Conservation (phyloP, 768 basidiomycete genomes). For the Mycena pura region DNA sequence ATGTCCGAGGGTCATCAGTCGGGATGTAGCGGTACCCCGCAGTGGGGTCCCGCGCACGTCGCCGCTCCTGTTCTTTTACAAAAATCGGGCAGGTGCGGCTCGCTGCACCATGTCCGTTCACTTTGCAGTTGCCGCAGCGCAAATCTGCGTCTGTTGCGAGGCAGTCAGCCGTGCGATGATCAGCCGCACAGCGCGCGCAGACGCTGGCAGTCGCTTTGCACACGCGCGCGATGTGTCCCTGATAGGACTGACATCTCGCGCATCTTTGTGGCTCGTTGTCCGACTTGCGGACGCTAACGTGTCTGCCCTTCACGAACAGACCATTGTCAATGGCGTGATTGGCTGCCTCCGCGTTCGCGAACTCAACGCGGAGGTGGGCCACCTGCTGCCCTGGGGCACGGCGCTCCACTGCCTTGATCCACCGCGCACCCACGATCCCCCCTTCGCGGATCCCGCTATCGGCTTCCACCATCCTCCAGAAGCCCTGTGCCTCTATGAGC, state of each 20-base stretch:
- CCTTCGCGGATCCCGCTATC: neutral
- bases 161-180: neutral
- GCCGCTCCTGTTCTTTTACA: neutral
- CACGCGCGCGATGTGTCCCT: neutral
- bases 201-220: neutral
- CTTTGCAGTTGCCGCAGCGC: neutral
- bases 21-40: neutral
- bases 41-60: neutral
- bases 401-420: neutral
- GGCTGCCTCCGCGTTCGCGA: constrained; percentile 12
- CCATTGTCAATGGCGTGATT: constrained; percentile 23
- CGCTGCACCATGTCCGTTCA: neutral
- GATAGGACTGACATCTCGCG: neutral
- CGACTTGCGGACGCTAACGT: neutral
- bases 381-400: neutral
- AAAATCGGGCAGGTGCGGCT: neutral
- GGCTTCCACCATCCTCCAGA: neutral
- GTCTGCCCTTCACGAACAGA: constrained; percentile 1
- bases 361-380: neutral
- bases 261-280: neutral
- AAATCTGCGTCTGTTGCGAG: neutral
- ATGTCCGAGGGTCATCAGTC: neutral
- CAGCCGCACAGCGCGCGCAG: neutral
- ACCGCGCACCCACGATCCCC: neutral
- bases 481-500: neutral